Evolutionary conservation across 805 yeast species (phyloP).

Genomic region (Candida saitoana): DNA sequence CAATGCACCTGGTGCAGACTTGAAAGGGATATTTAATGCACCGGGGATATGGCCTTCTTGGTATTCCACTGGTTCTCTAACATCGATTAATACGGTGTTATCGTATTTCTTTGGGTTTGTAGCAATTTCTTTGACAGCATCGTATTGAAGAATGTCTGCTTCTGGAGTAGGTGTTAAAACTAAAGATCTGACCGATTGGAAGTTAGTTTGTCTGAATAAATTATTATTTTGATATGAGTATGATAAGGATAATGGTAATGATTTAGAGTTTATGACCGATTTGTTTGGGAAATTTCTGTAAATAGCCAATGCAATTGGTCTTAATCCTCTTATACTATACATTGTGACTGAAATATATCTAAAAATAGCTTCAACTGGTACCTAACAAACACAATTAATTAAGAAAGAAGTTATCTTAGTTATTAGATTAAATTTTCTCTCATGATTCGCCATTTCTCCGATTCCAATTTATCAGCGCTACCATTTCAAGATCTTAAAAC

Average conservation of each 20-base stretch:
- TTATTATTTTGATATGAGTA: not conserved
- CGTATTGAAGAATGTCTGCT: slow-evolving; percentile 51
- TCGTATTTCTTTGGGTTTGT: slow-evolving; percentile 37
- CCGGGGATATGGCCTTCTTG: slow-evolving; percentile 74
- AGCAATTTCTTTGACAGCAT: slow-evolving; percentile 45
- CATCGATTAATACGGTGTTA: slow-evolving; percentile 68
- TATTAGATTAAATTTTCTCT: not conserved
- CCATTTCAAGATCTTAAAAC: too few relatives aligned
- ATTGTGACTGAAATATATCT: slow-evolving; percentile 5
- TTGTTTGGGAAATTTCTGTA: not conserved
- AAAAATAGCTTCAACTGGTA: slow-evolving; percentile 10
- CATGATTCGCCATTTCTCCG: slow-evolving; percentile 1
- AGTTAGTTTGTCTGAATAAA: not conserved
- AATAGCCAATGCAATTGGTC: slow-evolving; percentile 1
- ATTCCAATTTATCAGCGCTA: not conserved
- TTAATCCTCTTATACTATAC: slow-evolving; percentile 2
- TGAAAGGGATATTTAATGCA: slow-evolving; percentile 84
- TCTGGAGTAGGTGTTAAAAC: slow-evolving; percentile 34
- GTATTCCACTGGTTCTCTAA: slow-evolving; percentile 84
- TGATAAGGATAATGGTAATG: not conserved
- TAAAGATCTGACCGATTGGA: slow-evolving; percentile 20
- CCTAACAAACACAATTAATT: not conserved
- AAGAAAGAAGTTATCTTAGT: not conserved
- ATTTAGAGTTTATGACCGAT: not conserved
- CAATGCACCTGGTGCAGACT: slow-evolving; percentile 88